A percentile compares a stretch with the other conserved stretches of the same genome.
These are phyloP conservation scores for Chrysanthemum seticuspe DNA, from an alignment of 129 eudicot species.

Conservation along the genomic window DNA sequence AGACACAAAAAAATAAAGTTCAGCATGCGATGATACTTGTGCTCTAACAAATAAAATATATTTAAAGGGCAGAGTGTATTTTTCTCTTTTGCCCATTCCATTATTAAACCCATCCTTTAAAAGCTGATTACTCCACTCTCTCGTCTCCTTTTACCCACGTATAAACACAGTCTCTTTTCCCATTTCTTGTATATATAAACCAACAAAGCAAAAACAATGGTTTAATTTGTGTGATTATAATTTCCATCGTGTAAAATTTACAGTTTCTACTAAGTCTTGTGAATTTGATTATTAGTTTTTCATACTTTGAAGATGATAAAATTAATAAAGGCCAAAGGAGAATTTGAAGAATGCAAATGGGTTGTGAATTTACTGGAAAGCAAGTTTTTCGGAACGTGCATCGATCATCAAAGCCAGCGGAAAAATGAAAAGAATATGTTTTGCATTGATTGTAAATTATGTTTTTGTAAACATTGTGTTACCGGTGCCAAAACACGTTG, in stretches of 20 bases:
- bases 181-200: not conserved
- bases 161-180: slow-evolving; percentile 14
- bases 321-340: slow-evolving; percentile 7
- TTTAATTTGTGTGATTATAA: slow-evolving; percentile 1
- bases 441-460: slow-evolving; percentile 58
- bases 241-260: not conserved
- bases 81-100: slow-evolving; percentile 19
- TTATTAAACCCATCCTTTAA: slow-evolving; percentile 40
- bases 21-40: too few species aligned
- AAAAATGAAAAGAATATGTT: slow-evolving; percentile 67
- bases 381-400: slow-evolving; percentile 53
- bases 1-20: too few species aligned
- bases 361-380: slow-evolving; percentile 38
- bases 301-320: slow-evolving; percentile 25
- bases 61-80: not conserved
- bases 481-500: slow-evolving; percentile 27
- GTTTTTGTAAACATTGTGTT: slow-evolving; percentile 66
- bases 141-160: slow-evolving; percentile 27
- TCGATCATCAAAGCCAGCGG: slow-evolving; percentile 45
- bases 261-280: not conserved
- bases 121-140: slow-evolving; percentile 39
- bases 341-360: slow-evolving; percentile 46
- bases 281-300: not conserved
- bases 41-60: not conserved
- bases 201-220: slow-evolving; percentile 4